Evolutionary conservation across 805 yeast genomes (phyloP), one percentile per base, ranked within the genome.

Genomic region (Metschnikowia chrysomelidarum): DNA sequence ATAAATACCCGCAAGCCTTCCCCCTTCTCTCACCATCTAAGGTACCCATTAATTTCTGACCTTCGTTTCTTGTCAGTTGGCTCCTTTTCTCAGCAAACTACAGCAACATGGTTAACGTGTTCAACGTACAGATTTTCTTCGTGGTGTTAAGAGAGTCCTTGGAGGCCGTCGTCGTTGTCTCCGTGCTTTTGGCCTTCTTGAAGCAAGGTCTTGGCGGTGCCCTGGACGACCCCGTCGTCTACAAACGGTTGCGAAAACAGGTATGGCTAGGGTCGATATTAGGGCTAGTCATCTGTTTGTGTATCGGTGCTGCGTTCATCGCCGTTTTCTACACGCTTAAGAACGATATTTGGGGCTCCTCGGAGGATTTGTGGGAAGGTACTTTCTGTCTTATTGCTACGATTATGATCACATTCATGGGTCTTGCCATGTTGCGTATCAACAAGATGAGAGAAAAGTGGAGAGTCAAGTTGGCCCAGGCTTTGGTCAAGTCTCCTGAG

Each of bases 311-410:
- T 64, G 95, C 88, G 38, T 89, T 91, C 66, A 89, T 91, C 59
- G 98, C 95, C 62, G 88, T 87, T 15, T 91, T 87, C 69, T 91
- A 91, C 60, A 66, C 84, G 23, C 71, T 84, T 32, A 80, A 82
- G 46, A 76, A 76, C 35, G 94, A 91, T 74, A 75, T 91, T 46
- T 91, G 96, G 85, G 72, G 91, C 32, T 57, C 61, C 9, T 79
- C 95, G 14, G 98, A 91, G 61, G 97, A 91, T 60, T 62, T 91
- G 40, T 91, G 98, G 98, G 98, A 91, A 74, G 98, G 97, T 69
- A 71, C 86, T 39, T 88, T 91, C 59, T 86, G 94, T 64, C 67
- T 91, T 48, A 80, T 91, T 60, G 98, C 98, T 2, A 78, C 95
- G 0, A 67, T 86, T 30, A 77, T 91, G 78, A 91, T 91, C 56